Evolutionary conservation across 306 rosid species (phyloP).

Genomic region (Psophocarpus tetragonolobus): DNA sequence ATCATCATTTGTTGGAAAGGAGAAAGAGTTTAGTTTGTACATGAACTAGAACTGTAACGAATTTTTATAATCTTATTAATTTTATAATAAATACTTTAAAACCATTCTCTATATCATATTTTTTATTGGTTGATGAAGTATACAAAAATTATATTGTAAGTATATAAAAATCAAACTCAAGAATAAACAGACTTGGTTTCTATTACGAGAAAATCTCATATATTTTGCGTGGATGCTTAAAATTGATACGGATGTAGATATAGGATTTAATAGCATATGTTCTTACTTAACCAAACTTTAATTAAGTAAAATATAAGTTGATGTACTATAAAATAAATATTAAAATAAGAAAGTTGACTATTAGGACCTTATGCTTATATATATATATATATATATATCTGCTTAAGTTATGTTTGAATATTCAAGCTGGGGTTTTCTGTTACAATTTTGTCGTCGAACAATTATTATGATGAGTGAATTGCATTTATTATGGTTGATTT

Average conservation of each 20-base stretch:
- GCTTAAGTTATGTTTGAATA: not conserved
- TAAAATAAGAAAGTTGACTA: not conserved
- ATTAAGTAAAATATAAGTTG: not conserved
- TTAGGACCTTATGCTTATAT: not conserved
- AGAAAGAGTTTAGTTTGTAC: no score
- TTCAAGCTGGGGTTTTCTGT: not conserved
- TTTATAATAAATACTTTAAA: not conserved
- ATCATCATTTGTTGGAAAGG: not conserved
- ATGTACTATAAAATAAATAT: not conserved
- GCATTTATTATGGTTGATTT: not conserved
- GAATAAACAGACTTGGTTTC: not conserved
- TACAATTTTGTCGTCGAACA: not conserved
- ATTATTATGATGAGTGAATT: not conserved
- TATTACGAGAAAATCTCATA: not conserved
- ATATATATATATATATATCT: not conserved
- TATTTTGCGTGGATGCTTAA: conserved; percentile 30
- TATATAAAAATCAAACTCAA: not conserved
- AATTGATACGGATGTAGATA: not conserved
- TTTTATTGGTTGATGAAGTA: not conserved
- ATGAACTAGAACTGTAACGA: not conserved
- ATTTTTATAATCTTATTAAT: not conserved
- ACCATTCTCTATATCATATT: not conserved
- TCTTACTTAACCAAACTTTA: conserved; percentile 11
- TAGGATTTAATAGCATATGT: conserved; percentile 4
- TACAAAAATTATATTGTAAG: not conserved